Conservation (phyloP, 495 filamentous ascomycete genomes). For the Xylaria intraflava region DNA sequence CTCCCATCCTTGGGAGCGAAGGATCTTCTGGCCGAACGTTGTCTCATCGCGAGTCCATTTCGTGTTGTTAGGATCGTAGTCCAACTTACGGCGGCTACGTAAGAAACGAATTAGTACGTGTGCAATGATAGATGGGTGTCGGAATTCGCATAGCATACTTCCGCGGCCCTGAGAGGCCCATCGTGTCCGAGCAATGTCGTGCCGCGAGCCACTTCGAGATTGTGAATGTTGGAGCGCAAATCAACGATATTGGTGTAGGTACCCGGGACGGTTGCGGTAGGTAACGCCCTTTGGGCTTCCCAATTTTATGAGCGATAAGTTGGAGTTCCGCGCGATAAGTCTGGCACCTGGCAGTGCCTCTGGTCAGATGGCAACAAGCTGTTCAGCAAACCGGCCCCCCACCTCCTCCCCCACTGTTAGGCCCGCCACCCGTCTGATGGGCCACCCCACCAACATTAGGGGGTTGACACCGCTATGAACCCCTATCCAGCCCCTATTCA, state of each 20-base stretch:
- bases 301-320: constrained; percentile 9
- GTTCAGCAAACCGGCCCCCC: neutral
- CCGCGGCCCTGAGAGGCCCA: constrained; percentile 69
- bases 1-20: constrained; percentile 82
- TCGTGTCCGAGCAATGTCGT: constrained; percentile 26
- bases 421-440: too few relatives aligned
- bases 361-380: neutral
- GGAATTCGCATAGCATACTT: constrained; percentile 48
- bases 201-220: neutral
- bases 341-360: neutral
- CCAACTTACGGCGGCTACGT: constrained; percentile 74
- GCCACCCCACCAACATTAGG: too few relatives aligned
- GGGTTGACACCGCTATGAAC: too few relatives aligned
- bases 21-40: constrained; percentile 78
- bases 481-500: too few relatives aligned
- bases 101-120: constrained; percentile 1
- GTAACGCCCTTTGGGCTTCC: neutral
- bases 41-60: constrained; percentile 77
- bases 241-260: neutral
- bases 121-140: constrained; percentile 15
- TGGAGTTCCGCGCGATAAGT: neutral
- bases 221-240: neutral
- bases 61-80: constrained; percentile 88
- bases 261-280: neutral
- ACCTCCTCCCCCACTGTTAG: too few relatives aligned